Conservation (phyloP, 169 alveolate genomes). For the Plasmodium sp. region DNA sequence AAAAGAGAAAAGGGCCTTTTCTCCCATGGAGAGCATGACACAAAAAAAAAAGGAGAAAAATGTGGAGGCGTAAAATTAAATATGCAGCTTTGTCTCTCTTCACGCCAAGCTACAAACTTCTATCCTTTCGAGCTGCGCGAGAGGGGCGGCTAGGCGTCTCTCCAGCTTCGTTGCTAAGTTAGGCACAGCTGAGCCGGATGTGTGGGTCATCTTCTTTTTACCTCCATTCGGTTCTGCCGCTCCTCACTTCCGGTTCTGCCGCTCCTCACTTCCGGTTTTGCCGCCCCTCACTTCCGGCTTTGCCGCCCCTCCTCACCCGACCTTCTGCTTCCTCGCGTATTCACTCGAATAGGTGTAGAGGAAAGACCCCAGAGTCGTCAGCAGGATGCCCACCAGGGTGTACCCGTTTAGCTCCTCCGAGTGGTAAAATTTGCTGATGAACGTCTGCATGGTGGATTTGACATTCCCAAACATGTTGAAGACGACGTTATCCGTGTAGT, state of each 20-base stretch:
- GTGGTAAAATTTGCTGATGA: constrained; percentile 42
- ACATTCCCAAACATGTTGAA: constrained; percentile 67
- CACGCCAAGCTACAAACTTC: not conserved
- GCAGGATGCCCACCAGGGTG: constrained; percentile 25
- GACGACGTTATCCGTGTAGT: constrained; percentile 66
- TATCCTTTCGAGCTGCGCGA: not conserved
- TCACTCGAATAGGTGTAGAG: constrained; percentile 45
- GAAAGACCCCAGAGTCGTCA: constrained; percentile 54
- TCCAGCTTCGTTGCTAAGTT: not conserved
- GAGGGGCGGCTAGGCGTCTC: not conserved
- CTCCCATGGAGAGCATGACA: not conserved
- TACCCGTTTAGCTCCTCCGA: constrained; percentile 4
- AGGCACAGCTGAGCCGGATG: not conserved
- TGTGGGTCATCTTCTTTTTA: not conserved
- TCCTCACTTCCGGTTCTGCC: not conserved
- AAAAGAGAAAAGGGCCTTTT: not conserved
- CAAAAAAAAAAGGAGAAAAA: not conserved
- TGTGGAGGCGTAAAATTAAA: not conserved
- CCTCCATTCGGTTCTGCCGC: not conserved
- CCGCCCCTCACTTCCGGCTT: too few relatives aligned
- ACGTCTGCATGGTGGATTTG: constrained; percentile 60
- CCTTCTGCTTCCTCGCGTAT: constrained; percentile 25
- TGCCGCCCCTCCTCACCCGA: not conserved
- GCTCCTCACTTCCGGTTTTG: not conserved
- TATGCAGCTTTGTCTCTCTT: not conserved